These are phyloP conservation scores for Avena atlantica DNA, from an alignment of 176 grass and related monocot species.

Conservation along the genomic window DNA sequence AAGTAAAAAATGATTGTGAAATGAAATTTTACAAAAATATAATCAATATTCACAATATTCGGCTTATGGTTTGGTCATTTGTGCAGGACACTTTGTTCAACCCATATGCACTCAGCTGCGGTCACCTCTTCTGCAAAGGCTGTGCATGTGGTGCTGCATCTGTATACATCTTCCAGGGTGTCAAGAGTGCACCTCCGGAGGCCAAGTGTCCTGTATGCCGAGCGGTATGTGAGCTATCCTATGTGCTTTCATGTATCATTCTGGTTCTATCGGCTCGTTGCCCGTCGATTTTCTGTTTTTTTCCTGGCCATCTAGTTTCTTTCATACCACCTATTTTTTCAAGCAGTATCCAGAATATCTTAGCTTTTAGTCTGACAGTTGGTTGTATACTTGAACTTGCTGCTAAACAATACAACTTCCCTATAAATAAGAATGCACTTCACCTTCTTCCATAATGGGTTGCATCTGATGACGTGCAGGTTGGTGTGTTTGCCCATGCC, in stretches of 20 bases:
- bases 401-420: not conserved
- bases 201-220: constrained; percentile 74
- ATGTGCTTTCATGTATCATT: not conserved
- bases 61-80: not conserved
- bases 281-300: not conserved
- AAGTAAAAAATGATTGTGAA: not conserved
- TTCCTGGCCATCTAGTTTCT: not conserved
- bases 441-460: not conserved
- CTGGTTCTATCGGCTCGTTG: not conserved
- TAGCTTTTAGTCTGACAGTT: not conserved
- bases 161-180: constrained; percentile 75
- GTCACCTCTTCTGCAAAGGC: constrained; percentile 74
- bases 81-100: constrained; percentile 70
- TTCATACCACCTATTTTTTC: not conserved
- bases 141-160: constrained; percentile 76
- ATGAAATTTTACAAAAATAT: not conserved
- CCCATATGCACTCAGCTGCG: constrained; percentile 70
- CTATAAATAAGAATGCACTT: not conserved
- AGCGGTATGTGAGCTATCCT: constrained; percentile 46
- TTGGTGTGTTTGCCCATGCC: constrained; percentile 54
- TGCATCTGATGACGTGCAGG: constrained; percentile 34
- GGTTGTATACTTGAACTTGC: not conserved
- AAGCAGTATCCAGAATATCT: not conserved
- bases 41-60: not conserved
- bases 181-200: constrained; percentile 49